Conservation (phyloP, 306 rosid genomes). For the Cucumis cinereus region DNA sequence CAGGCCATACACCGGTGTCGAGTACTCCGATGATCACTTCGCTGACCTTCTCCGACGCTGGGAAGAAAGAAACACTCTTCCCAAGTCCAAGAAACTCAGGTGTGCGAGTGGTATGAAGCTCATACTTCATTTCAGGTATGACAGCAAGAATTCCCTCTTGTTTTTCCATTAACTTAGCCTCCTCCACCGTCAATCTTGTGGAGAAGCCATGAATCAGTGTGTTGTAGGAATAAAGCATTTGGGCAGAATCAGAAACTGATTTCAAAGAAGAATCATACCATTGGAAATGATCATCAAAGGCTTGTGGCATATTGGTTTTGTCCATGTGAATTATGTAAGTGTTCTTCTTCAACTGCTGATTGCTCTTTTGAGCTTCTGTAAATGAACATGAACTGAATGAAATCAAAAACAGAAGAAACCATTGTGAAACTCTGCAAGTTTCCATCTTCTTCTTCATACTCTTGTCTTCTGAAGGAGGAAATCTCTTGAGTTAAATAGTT, state of each 20-base stretch:
- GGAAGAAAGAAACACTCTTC: constrained; percentile 11
- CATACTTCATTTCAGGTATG: constrained; percentile 45
- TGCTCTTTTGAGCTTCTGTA: constrained; percentile 27
- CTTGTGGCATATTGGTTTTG: constrained; percentile 54
- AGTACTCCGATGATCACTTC: constrained; percentile 62
- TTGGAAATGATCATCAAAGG: constrained; percentile 36
- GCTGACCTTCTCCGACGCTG: constrained; percentile 12
- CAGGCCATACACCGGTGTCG: constrained; percentile 95
- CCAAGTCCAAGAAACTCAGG: constrained; percentile 73
- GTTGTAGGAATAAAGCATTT: constrained; percentile 65
- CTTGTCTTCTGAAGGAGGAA: neutral
- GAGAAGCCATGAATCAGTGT: constrained; percentile 72
- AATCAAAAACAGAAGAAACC: constrained; percentile 26
- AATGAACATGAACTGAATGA: neutral
- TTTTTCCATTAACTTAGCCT: constrained; percentile 46
- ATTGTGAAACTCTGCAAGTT: constrained; percentile 17
- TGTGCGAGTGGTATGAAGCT: constrained; percentile 88
- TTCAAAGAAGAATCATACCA: constrained; percentile 73
- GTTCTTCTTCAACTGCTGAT: constrained; percentile 29
- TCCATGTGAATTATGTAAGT: constrained; percentile 87
- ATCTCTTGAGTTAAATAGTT: neutral
- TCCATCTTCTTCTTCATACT: constrained; percentile 22
- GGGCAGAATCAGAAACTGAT: constrained; percentile 54
- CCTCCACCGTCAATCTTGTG: constrained; percentile 54
- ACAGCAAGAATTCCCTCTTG: constrained; percentile 54